Evolutionary conservation across 345 rosid genomes (phyloP), one percentile per base, ranked within the genome.

Genomic region (Luvunga scandens): DNA sequence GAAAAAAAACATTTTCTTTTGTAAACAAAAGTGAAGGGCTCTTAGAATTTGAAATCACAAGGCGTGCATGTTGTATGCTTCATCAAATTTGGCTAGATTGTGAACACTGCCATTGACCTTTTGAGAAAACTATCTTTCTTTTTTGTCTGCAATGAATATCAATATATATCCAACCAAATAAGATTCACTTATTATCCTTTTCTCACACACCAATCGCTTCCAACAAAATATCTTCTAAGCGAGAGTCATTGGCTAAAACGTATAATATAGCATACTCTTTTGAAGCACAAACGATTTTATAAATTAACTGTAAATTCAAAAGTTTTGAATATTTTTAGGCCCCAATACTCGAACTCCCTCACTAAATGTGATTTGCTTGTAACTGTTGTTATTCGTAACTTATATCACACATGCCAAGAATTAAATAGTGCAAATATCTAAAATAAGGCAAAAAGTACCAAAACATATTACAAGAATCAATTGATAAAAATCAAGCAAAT

Each of bases 401-500:
- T 3, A 45, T 45, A 3, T 5, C 50, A 45, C 13, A 18, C 57
- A 0, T 53, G 5, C 5, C 22, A 53, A 53, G 8, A 53, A 53
- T 53, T 18, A 53, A 53, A 18, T 53, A 53, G n/a, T 16, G 22
- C 18, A 53, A 53, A 8, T 1, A 7, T 16, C 3, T 16, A 4
- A 50, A 50, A 12, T 12, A 3, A 50, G 2, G 21, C 21, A 50
- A 50, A 30, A 50, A 18, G 21, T 50, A 5, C 56, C 7, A 50
- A 50, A 50, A 50, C 21, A 50, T 4, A 16, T 50, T 50, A 5
- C 56, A 16, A 4, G 19, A 50, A 42, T 42, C 50, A 42, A 50
- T 50, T 50, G 80, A 59, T 77, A 77, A 77, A 69, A 42, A 28
- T 69, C 69, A 77, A 53, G 16, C 61, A 69, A 69, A 60, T 42